Percentiles rank a stretch among this genome's conserved stretches.
Evolutionary conservation across 805 yeast genomes (phyloP).

Genomic region (Saturnispora serradocipensis): DNA sequence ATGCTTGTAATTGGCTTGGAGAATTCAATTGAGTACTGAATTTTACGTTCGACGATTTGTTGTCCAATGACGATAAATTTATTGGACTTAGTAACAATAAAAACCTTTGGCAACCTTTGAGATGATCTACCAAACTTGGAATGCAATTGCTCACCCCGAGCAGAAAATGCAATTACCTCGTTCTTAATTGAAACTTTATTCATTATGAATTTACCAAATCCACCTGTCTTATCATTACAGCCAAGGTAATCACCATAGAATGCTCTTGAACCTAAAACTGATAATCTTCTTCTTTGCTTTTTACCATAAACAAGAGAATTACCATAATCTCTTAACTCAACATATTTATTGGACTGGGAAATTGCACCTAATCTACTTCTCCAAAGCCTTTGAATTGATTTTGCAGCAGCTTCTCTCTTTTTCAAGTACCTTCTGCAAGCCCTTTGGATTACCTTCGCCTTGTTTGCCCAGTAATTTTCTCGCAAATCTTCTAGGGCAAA

Average conservation of each 20-base stretch:
- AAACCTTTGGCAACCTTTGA: conserved; percentile 60
- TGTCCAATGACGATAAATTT: conserved; percentile 67
- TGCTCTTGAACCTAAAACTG: conserved; percentile 78
- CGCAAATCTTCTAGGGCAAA: conserved; percentile 94
- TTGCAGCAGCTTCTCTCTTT: conserved; percentile 81
- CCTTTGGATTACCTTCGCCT: conserved; percentile 96
- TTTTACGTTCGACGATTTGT: conserved; percentile 47
- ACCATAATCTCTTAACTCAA: conserved; percentile 80
- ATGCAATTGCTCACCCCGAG: conserved; percentile 69
- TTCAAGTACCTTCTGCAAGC: conserved; percentile 86
- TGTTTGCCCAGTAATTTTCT: conserved; percentile 94
- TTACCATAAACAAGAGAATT: conserved; percentile 57
- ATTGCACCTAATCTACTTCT: conserved; percentile 65
- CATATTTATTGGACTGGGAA: conserved; percentile 46
- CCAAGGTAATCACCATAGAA: conserved; percentile 92
- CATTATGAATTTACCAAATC: conserved; percentile 68
- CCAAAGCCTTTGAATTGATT: conserved; percentile 72
- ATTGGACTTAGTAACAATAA: conserved; percentile 50
- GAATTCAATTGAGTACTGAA: conserved; percentile 52
- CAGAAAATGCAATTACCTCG: conserved; percentile 68
- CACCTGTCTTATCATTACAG: conserved; percentile 62
- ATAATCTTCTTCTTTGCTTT: conserved; percentile 85
- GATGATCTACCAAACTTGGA: conserved; percentile 93
- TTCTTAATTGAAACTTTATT: conserved; percentile 53
- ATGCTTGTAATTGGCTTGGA: conserved; percentile 53